Conservation (phyloP, 768 basidiomycete genomes). For the Podaxis pistillaris region DNA sequence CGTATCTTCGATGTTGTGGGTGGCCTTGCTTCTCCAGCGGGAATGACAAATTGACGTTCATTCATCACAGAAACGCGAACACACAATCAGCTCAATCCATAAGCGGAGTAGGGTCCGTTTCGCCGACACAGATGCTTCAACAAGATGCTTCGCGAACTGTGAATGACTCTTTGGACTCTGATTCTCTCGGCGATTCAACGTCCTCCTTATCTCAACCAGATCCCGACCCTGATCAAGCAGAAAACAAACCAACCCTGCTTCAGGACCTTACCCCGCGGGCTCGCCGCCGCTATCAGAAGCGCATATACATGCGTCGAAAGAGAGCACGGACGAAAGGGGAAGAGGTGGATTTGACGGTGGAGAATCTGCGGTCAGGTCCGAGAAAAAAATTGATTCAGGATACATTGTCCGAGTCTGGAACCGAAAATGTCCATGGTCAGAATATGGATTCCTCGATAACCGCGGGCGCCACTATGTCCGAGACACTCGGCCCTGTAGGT, state of each 20-base stretch:
- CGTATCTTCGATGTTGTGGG: neutral
- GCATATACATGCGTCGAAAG: conserved; percentile 17
- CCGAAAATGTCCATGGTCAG: neutral
- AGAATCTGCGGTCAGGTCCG: conserved; percentile 11
- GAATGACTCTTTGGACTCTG: neutral
- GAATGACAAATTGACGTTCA: neutral
- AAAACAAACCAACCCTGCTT: conserved; percentile 11
- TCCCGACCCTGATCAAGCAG: conserved; percentile 12
- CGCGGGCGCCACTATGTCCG: neutral
- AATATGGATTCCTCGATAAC: neutral
- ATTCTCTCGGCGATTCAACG: neutral
- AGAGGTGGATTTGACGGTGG: conserved; percentile 6
- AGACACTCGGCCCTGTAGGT: neutral
- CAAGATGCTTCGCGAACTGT: neutral
- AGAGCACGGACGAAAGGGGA: conserved; percentile 9
- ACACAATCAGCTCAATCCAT: neutral
- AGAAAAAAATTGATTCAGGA: neutral
- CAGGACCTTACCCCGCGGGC: conserved; percentile 13
- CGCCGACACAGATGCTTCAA: neutral
- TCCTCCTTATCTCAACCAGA: neutral
- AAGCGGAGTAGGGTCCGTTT: neutral
- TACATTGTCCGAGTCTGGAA: neutral
- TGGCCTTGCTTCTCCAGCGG: neutral
- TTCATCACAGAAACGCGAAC: neutral
- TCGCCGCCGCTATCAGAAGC: conserved; percentile 16